Percentiles rank a stretch among this genome's conserved stretches.
phyloP scores from a whole-genome alignment of 805 yeast genomes.

The Teunomyces stri region DNA sequence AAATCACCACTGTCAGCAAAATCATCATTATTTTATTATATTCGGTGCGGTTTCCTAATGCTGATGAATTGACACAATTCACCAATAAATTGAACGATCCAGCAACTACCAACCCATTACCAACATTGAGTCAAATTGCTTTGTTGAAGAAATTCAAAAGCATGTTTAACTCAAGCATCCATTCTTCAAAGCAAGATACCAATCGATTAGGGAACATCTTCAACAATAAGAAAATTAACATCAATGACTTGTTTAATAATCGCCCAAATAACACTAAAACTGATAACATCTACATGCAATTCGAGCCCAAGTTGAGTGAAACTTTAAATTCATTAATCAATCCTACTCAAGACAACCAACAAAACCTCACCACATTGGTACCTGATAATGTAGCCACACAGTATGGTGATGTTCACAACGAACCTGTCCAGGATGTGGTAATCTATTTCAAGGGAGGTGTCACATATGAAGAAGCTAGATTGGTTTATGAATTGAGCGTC shows the following conservation, averaged over 20 bases:
- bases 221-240: conserved; percentile 31
- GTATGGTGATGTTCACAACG: conserved; percentile 22
- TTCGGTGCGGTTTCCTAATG: conserved; percentile 63
- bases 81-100: conserved; percentile 29
- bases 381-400: conserved; percentile 34
- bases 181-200: conserved; percentile 6
- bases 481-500: conserved; percentile 68
- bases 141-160: conserved; percentile 30
- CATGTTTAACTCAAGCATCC: conserved; percentile 16
- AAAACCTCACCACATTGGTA: conserved; percentile 33
- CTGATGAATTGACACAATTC: conserved; percentile 23
- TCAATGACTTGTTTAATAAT: conserved; percentile 28
- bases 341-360: conserved; percentile 9
- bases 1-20: conserved; percentile 55
- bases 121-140: conserved; percentile 31
- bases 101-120: conserved; percentile 25
- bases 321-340: conserved; percentile 22
- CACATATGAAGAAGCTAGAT: conserved; percentile 88
- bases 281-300: conserved; percentile 87
- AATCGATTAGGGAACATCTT: conserved; percentile 27
- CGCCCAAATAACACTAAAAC: conserved; percentile 28
- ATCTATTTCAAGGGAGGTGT: conserved; percentile 82
- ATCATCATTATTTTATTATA: conserved; percentile 72
- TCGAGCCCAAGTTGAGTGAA: conserved; percentile 67
- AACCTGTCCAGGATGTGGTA: conserved; percentile 61